Percentiles rank a stretch among this genome's conserved stretches.
Evolutionary conservation across 2,329 filamentous ascomycete genomes (phyloP).

Genomic region (Aspergillus proliferans): DNA sequence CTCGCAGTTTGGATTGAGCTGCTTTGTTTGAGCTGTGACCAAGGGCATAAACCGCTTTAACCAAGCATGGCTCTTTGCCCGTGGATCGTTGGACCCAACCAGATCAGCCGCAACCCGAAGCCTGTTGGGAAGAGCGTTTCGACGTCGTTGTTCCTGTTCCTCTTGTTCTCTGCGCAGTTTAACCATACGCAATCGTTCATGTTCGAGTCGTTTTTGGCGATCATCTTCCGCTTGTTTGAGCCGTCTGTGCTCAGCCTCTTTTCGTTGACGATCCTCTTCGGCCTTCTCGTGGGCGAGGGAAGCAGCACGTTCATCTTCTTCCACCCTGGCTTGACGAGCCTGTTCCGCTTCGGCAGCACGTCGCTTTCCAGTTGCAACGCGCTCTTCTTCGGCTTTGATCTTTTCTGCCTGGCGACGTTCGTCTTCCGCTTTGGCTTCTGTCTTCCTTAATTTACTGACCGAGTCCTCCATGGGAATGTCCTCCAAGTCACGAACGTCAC

Average conservation of each 20-base stretch:
- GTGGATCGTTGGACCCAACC: constrained; percentile 37
- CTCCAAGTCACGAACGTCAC: constrained; percentile 18
- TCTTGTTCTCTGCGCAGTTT: constrained; percentile 40
- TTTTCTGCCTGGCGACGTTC: constrained; percentile 19
- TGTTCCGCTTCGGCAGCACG: constrained; percentile 24
- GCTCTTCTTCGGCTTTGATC: constrained; percentile 24
- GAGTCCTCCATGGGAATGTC: constrained; percentile 28
- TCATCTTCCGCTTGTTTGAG: constrained; percentile 43
- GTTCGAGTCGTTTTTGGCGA: constrained; percentile 36
- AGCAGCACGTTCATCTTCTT: constrained; percentile 29
- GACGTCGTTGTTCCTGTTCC: constrained; percentile 41
- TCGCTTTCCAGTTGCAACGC: constrained; percentile 25
- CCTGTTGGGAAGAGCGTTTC: constrained; percentile 41
- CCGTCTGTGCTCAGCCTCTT: constrained; percentile 38
- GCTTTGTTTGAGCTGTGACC: constrained; percentile 37
- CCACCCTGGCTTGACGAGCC: constrained; percentile 27
- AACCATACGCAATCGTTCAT: constrained; percentile 37
- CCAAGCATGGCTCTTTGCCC: constrained; percentile 38
- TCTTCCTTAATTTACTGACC: constrained; percentile 6
- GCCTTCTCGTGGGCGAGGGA: constrained; percentile 37
- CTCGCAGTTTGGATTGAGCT: constrained; percentile 37
- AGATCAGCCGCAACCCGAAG: constrained; percentile 41
- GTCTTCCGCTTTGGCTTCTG: constrained; percentile 2
- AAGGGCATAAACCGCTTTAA: constrained; percentile 43
- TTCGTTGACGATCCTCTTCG: constrained; percentile 38